Base-by-base conservation (phyloP, 2,329 filamentous ascomycete species). In the Tolypocladium nubicola region DNA sequence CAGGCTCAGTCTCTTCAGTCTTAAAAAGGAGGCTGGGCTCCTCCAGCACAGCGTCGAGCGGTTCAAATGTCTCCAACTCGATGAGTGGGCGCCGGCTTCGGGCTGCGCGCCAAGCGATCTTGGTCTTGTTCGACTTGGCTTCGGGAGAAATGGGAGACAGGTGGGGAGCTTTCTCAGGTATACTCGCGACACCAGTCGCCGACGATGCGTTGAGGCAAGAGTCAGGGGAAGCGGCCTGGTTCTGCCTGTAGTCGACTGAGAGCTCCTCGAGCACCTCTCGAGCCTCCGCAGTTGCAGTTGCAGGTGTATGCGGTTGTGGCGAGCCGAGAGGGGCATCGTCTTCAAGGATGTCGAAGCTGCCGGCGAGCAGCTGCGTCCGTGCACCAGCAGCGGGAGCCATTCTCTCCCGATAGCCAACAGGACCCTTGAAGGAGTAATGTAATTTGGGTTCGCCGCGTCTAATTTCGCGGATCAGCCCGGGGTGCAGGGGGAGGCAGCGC, bases 61-160 rank as follows among this genome's bases (percentile, higher is more conserved):
- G 68, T 56, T 70, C 67, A 58, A 73, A 73, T 1, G 64, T 69
- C 35, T 70, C 66, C n/a, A 61, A 56, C 37, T 68, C 65, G 53
- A 69, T 61, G 38, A 65, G 62, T 21, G 68, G 65, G n/a, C 69
- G 71, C 41, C 67, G 67, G 58, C 52, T 56, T 21, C 65, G 65
- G 53, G 59, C 54, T 55, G 61, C 59, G 53, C 65, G 64, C 54
- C 65, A 56, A 37, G 53, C 30, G 30, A 52, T 38, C 50, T 61
- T 60, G 23, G 54, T 11, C 45, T 62, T 62, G 50, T 43, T 40
- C 39, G 57, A 33, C 33, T 58, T 56, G 38, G 59, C 49, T 47
- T 63, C 60, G 33, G 56, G 53, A 41, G 56, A 56, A 35, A 45
- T 23, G 43, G 62, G 5, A 10, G 49, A 43, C 9, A 52, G 52